Evolutionary conservation across 2,329 filamentous ascomycete genomes (phyloP).

Genomic region (Trichoderma sp.): DNA sequence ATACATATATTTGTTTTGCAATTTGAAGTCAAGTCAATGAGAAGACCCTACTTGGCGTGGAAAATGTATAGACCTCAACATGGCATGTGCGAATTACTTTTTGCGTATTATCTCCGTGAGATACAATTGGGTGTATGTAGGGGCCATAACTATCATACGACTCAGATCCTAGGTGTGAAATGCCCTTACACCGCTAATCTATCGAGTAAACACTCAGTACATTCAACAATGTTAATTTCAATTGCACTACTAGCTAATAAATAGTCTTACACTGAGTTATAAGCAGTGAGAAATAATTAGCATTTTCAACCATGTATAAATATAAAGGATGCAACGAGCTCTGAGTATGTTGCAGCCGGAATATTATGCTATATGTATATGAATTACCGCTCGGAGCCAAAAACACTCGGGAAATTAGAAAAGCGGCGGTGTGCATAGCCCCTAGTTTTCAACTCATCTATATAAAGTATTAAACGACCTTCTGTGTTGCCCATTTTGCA

Average conservation of each 20-base stretch:
- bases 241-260: not conserved
- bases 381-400: not conserved
- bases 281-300: not conserved
- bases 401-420: not conserved
- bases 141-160: not conserved
- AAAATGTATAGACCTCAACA: not conserved
- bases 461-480: not conserved
- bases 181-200: not conserved
- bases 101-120: too few species aligned
- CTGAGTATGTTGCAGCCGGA: not conserved
- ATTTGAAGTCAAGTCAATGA: not conserved
- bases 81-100: too few species aligned
- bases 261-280: accelerated
- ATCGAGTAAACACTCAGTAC: not conserved
- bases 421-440: not conserved
- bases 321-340: not conserved
- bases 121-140: too few species aligned
- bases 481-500: not conserved
- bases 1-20: not conserved
- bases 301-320: not conserved
- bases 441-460: not conserved
- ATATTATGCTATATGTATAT: not conserved
- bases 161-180: not conserved
- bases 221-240: not conserved
- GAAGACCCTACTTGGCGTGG: not conserved